A percentile compares a stretch with the other conserved stretches of the same genome.
phyloP scores from a whole-genome alignment of 2,329 filamentous ascomycete species.

The Xylaria sp. region DNA sequence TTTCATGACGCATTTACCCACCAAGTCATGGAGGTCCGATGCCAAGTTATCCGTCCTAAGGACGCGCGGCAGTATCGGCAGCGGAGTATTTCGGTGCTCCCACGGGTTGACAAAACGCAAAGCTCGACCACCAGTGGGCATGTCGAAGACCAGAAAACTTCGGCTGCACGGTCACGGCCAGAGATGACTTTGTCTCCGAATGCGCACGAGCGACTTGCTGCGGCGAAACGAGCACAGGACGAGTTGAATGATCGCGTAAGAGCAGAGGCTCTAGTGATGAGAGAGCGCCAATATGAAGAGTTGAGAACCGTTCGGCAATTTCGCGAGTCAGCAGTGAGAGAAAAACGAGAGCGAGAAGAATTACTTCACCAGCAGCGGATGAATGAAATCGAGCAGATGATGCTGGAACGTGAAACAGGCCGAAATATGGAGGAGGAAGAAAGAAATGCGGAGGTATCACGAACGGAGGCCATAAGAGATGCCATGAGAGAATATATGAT shows the following conservation, averaged over 20 bases:
- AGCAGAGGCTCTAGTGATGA: constrained; percentile 22
- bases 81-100: constrained; percentile 28
- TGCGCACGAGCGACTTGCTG: constrained; percentile 20
- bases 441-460: constrained; percentile 16
- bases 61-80: constrained; percentile 26
- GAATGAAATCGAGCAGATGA: constrained; percentile 9
- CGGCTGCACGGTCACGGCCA: constrained; percentile 4
- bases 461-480: constrained; percentile 10
- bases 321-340: constrained; percentile 18
- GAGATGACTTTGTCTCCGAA: constrained; percentile 12
- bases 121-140: constrained; percentile 6
- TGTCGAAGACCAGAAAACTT: constrained; percentile 9
- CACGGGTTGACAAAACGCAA: constrained; percentile 12
- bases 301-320: constrained; percentile 11
- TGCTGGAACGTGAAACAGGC: constrained; percentile 20
- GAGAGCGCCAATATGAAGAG: constrained; percentile 24
- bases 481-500: constrained; percentile 18
- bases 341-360: constrained; percentile 26
- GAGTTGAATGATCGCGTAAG: constrained; percentile 6
- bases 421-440: constrained; percentile 24
- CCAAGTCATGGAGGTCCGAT: constrained; percentile 17
- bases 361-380: constrained; percentile 11
- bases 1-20: constrained; percentile 6
- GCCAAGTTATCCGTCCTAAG: constrained; percentile 22
- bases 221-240: constrained; percentile 21